Conservation (phyloP, 768 basidiomycete genomes). For the Rhizopogon vulgaris region DNA sequence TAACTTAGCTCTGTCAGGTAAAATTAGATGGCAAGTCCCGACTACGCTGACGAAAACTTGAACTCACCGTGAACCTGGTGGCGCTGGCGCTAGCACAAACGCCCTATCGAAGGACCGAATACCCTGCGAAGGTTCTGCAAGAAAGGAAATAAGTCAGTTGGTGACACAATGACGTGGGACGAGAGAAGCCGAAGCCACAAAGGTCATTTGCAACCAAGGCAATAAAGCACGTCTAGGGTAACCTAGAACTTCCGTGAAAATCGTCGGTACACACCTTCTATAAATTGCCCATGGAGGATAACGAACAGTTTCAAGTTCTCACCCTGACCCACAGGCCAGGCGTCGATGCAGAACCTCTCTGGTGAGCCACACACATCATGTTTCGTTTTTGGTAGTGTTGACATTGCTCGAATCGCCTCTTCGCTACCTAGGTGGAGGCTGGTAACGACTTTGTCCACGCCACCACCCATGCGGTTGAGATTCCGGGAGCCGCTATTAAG, state of each 20-base stretch:
- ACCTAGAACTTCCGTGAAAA: slow-evolving; percentile 1
- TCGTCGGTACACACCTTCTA: slow-evolving; percentile 61
- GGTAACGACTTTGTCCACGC: slow-evolving; percentile 53
- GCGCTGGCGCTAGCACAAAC: slow-evolving; percentile 78
- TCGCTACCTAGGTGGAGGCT: slow-evolving; percentile 72
- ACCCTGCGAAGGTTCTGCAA: slow-evolving; percentile 62
- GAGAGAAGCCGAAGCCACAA: background rate
- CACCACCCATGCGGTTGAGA: slow-evolving; percentile 56
- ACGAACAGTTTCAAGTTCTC: slow-evolving; percentile 53
- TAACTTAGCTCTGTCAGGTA: slow-evolving; percentile 53
- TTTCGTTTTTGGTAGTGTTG: slow-evolving; percentile 64
- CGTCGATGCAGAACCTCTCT: slow-evolving; percentile 83
- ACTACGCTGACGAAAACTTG: background rate
- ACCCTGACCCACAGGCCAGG: slow-evolving; percentile 69
- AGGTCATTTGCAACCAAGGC: slow-evolving; percentile 1
- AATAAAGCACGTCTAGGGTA: background rate
- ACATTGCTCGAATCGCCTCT: slow-evolving; percentile 52
- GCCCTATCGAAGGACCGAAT: slow-evolving; percentile 91
- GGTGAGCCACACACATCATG: slow-evolving; percentile 78
- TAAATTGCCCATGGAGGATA: slow-evolving; percentile 84
- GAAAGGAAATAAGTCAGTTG: slow-evolving; percentile 14
- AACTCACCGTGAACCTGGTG: slow-evolving; percentile 78
- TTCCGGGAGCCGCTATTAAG: slow-evolving; percentile 66
- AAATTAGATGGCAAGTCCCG: slow-evolving; percentile 9
- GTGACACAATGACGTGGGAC: background rate